Evolutionary conservation across 345 rosid genomes (phyloP).

Genomic region (Rhizophora apiculata): DNA sequence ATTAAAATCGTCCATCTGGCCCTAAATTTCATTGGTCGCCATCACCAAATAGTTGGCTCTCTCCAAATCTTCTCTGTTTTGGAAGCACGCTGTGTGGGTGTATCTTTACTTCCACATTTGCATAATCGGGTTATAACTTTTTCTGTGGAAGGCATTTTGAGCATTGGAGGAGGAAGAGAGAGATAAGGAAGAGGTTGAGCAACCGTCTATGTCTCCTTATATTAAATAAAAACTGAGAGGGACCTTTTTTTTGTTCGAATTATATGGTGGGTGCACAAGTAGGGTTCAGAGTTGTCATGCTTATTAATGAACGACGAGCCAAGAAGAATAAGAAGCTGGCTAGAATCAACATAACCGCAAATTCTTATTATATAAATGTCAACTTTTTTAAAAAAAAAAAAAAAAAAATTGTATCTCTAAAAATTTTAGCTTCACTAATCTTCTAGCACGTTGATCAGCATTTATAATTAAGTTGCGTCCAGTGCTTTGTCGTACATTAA

Average conservation of each 20-base stretch:
- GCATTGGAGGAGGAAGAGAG: background rate
- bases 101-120: background rate
- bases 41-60: background rate
- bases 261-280: background rate
- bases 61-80: conserved; percentile 6
- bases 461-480: no score
- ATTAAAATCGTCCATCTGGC: background rate
- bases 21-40: conserved; percentile 9
- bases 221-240: background rate
- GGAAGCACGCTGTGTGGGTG: background rate
- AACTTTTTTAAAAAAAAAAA: no score
- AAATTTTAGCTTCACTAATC: no score
- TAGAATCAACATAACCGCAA: background rate
- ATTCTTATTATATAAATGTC: no score
- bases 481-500: no score
- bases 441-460: no score
- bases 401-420: no score
- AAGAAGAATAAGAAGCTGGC: background rate
- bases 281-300: background rate
- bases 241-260: background rate
- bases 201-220: background rate
- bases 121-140: background rate
- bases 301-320: no score
- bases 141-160: background rate
- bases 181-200: no score